Base-by-base conservation (phyloP, 106 monocot genomes). In the Dendrobium chrysotoxum region DNA sequence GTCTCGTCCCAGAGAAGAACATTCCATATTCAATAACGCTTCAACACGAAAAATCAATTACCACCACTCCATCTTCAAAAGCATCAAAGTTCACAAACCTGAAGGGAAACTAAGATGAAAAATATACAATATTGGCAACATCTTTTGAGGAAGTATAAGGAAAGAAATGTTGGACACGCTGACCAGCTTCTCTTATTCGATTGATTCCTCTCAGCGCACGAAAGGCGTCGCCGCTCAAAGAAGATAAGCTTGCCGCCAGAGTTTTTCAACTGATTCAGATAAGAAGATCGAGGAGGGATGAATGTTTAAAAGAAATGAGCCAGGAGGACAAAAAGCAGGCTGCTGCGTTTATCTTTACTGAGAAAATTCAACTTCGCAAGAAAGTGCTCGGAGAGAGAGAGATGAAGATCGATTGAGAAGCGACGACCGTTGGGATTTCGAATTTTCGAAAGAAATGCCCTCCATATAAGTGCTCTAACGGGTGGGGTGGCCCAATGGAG, bases 381-480 rank as follows among this genome's bases (percentile, higher is more conserved):
- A 67, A 67, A 67, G 25, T 67, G 35, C 5, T 11, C 28, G 1
- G 11, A 11, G 72, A 72, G 72, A 38, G 72, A 35, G 39, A 40
- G 5, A 72, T 38, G 38, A 72, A 35, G 31, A 16, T 2, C 44
- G 39, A 18, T 13, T 5, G 16, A 39, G 3, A 72, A 72, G 38
- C 8, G 16, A 38, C 72, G 39, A 39, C 72, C 31, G 72, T 72
- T 72, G 72, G 72, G 31, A 72, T 39, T 72, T 72, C 16, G 38
- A 72, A 72, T 40, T 16, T 72, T 72, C 35, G 72, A 72, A 72
- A 16, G 72, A 72, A 40, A 72, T 40, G 26, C 23, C 38, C 39
- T 72, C 72, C 35, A 8, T 4, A 8, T 3, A 16, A 71, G 64
- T 5, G n/a, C n/a, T 65, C 1, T 20, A 6, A n/a, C n/a, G 23